Base-by-base conservation (phyloP, 768 basidiomycete species). In the Serendipita sp. region DNA sequence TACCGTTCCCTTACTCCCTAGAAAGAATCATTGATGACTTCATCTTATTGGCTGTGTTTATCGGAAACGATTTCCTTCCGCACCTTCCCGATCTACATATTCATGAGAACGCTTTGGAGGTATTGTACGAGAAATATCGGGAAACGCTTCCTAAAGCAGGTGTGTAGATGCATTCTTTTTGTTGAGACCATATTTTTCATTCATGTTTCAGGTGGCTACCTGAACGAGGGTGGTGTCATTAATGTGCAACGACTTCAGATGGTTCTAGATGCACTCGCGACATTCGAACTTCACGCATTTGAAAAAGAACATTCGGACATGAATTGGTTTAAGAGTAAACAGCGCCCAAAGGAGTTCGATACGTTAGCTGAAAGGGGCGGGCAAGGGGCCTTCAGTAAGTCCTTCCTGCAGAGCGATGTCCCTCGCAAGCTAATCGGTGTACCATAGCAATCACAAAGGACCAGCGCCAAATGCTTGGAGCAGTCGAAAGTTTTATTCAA, bases 11-110 rank as follows among this genome's bases (percentile, higher is more conserved):
- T 35, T 98, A 98, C 74, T 88, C 79, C 71, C 81, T 98, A 67
- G 96, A 99, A 73, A 85, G 90, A 41, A 79, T 99, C 74, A 95
- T 99, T 72, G 95, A 99, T 74, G 96, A 99, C 76, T 98, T 98
- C 75, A 89, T 98, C 70, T 79, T 98, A 4, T 83, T 99, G 69
- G 91, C 93, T 28, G 92, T 98, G 32, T 99, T 99, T 70, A 86
- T 98, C 62, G 96, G 96, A 37, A 99, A 98, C 72, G 95, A 97
- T 76, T 98, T 98, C 75, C 74, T 98, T 68, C 96, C 95, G 5
- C 90, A 98, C 76, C 75, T 99, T 65, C 96, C 96, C 3, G 93
- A 96, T 73, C 74, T 99, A 32, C 96, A 98, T 72, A 98, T 99
- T 72, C 92, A 98, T 70, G 92, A 96, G 75, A 96, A 97, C 72